Evolutionary conservation across 192 early-diverging fungal species (phyloP), one percentile per base, ranked within the genome.

Genomic region (Rhizophlyctis rosea): DNA sequence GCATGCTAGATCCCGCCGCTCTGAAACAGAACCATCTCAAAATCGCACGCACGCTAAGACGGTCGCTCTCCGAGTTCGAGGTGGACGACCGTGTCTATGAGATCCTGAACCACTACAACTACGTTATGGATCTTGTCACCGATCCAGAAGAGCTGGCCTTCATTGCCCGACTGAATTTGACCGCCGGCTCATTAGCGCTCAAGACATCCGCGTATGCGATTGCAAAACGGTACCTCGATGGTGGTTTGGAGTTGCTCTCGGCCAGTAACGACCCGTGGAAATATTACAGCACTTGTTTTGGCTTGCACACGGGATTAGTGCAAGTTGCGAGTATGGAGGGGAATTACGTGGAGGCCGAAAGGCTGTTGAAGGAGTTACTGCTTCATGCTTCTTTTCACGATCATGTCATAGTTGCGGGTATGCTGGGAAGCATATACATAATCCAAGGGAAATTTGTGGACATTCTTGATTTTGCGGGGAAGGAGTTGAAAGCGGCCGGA

Each of bases 31-130:
- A 51, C 0, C 76, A 78, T 61, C 61, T 78, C 24, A 51, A 73
- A 57, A 73, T 78, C 34, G 72, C 67, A 16, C 39, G 73, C 4
- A 31, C 70, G 2, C 13, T 77, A 31, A 48, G 52, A 23, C 64
- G 50, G 7, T 64, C 25, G 36, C 16, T 54, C 25, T 21, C 31
- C 24, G 54, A 57, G 56, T 64, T 73, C 44, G 59, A 59, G 30
- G 50, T 59, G 7, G 18, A 61, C 32, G 68, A 57, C 4, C 35
- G 32, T 50, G 61, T 68, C 34, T 64, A 64, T 23, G 56, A 31
- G 23, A 50, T 79, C 23, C 68, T 70, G 23, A 54, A 35, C 18
- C 77, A 79, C 24, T 79, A 70, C 70, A 76, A 76, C 50, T 24
- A 64, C 47, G 68, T 58, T 18, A 47, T 57, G 4, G 29, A 49